Base-by-base conservation (phyloP, 352 stramenopile genomes). In the Phytophthora hybrid region DNA sequence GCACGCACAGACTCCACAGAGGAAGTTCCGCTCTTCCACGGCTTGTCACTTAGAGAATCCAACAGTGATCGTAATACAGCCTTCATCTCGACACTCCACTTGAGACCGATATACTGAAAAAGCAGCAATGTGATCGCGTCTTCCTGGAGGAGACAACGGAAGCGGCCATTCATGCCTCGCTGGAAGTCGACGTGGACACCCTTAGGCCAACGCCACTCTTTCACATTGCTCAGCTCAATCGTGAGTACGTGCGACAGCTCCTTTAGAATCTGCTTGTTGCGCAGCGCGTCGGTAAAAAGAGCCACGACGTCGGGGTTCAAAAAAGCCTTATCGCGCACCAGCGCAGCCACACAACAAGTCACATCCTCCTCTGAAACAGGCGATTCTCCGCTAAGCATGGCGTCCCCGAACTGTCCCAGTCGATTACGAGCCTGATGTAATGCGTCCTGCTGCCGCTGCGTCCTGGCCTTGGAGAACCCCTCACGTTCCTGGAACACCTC, bases 231-330 rank as follows among this genome's bases (percentile, higher is more conserved):
- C 29, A 88, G 29, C 58, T 88, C 70, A 41, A 88, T 88, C 14
- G 78, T 88, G 21, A 88, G 66, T 26, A 88, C 81, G 29, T 86
- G 68, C 1, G 78, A 72, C 31, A 86, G 71, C 64, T 88, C 78
- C 23, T 73, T 66, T 31, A 84, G 74, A 49, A 83, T 80, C 39
- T 72, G 37, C 6, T 66, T 53, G 64, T 78, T 84, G 44, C 71
- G 44, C 32, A 73, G 62, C 19, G 77, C 77, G 58, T 86, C 76
- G 14, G 49, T 63, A 23, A 88, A 76, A 49, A 88, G 73, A 23
- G 59, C 59, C 23, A 76, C 77, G 16, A 88, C 69, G 32, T 83
- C 76, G 37, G 75, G 65, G 41, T 59, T 81, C 54, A 88, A 69
- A 11, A 74, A 75, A 3, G 54, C 47, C 47, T 74, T 76, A 23